Conservation (phyloP, 331 rosid genomes). For the Telfairia occidentalis region DNA sequence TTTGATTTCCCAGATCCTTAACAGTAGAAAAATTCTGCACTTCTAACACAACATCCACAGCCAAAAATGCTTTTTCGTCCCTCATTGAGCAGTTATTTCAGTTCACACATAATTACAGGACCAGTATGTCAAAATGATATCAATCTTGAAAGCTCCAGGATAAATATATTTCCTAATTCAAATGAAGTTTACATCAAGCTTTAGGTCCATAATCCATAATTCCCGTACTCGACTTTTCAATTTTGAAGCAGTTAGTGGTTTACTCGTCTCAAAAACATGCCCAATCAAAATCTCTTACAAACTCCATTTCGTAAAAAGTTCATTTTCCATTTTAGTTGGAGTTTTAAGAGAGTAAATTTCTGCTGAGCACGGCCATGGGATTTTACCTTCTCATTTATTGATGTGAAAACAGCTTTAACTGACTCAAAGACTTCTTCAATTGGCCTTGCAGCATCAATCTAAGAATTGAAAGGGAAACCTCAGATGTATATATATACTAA, state of each 20-base stretch:
- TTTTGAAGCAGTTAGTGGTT: background rate
- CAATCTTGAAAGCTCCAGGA: background rate
- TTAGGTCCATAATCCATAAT: background rate
- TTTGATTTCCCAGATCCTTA: background rate
- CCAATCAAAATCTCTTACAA: background rate
- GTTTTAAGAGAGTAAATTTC: constrained; percentile 9
- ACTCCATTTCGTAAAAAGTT: constrained; percentile 7
- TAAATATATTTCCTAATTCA: background rate
- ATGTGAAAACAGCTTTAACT: constrained; percentile 57
- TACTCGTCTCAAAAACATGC: background rate
- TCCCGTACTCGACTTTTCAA: background rate
- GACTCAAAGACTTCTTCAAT: constrained; percentile 68
- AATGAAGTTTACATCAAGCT: background rate
- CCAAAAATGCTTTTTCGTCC: background rate
- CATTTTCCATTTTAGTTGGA: constrained; percentile 15
- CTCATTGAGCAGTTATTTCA: background rate
- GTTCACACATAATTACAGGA: background rate
- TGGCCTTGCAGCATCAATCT: constrained; percentile 85
- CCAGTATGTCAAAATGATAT: background rate
- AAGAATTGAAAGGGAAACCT: constrained; percentile 19
- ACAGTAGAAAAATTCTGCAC: background rate
- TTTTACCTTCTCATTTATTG: constrained; percentile 79
- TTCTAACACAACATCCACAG: background rate
- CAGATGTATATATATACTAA: background rate
- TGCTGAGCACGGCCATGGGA: constrained; percentile 1